Percentiles rank a stretch among this genome's conserved stretches.
Conservation (phyloP, 352 stramenopile genomes). For the Phytophthora kernoviae region DNA sequence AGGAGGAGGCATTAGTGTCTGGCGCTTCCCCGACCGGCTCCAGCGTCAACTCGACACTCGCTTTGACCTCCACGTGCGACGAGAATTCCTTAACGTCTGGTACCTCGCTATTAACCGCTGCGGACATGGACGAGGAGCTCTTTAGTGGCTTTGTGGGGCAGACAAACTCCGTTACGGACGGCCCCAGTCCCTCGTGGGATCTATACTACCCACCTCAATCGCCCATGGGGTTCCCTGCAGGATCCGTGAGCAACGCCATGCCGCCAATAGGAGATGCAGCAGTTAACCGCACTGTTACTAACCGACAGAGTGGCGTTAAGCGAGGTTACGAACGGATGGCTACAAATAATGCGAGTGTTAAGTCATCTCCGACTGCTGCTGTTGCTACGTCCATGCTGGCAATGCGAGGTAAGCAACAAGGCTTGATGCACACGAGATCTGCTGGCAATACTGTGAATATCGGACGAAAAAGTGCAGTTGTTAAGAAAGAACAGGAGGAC, state of each 20-base stretch:
- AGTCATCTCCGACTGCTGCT: constrained; percentile 49
- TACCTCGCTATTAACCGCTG: constrained; percentile 12
- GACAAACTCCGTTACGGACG: not conserved
- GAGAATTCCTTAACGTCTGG: not conserved
- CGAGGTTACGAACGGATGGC: constrained; percentile 45
- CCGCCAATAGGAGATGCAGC: constrained; percentile 5
- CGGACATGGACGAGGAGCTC: constrained; percentile 57
- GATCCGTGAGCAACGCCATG: constrained; percentile 23
- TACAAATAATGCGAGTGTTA: constrained; percentile 14
- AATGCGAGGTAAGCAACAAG: constrained; percentile 44
- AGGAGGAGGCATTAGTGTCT: constrained; percentile 30
- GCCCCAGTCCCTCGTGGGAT: constrained; percentile 35
- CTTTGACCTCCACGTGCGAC: constrained; percentile 17
- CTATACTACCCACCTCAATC: constrained; percentile 45
- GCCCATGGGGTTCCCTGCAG: constrained; percentile 13
- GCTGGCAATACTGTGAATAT: constrained; percentile 45
- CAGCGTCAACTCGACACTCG: constrained; percentile 10
- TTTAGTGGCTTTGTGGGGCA: constrained; percentile 46
- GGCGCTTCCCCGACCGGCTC: constrained; percentile 17
- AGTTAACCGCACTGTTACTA: not conserved
- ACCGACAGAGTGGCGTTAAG: constrained; percentile 47
- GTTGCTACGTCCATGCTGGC: constrained; percentile 75
- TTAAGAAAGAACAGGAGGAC: constrained; percentile 38
- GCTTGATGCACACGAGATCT: constrained; percentile 20
- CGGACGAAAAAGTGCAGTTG: constrained; percentile 4